Evolutionary conservation across 2,329 filamentous ascomycete species (phyloP).

Genomic region (Arthroderma uncinatum): DNA sequence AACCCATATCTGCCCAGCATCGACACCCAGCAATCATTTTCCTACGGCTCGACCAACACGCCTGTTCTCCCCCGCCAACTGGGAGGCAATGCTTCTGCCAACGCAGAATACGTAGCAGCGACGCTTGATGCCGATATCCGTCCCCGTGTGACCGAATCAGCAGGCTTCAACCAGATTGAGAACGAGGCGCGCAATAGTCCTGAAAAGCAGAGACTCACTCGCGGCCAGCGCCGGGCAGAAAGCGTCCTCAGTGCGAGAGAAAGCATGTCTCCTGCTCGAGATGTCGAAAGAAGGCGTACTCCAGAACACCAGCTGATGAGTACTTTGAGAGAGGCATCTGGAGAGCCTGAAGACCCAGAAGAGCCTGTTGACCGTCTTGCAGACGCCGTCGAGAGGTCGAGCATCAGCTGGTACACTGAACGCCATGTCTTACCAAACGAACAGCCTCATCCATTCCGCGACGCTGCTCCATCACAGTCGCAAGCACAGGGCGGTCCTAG

Average conservation of each 20-base stretch:
- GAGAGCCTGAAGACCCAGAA: conserved; percentile 9
- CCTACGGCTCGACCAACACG: conserved; percentile 30
- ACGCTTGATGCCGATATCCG: conserved; percentile 25
- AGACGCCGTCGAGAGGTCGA: conserved; percentile 10
- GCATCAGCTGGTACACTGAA: conserved; percentile 16
- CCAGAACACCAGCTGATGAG: conserved; percentile 19
- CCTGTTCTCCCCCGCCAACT: conserved; percentile 28
- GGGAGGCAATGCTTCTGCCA: conserved; percentile 22
- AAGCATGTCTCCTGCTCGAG: background rate
- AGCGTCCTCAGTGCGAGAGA: background rate
- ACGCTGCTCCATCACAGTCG: background rate
- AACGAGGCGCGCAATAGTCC: conserved; percentile 10
- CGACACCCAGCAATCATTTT: conserved; percentile 31
- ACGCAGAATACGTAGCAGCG: conserved; percentile 24
- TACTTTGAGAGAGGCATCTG: conserved; percentile 16
- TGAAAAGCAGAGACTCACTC: conserved; percentile 9
- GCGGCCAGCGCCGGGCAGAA: conserved; percentile 3
- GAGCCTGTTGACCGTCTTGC: background rate
- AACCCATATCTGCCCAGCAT: conserved; percentile 28
- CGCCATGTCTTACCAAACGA: conserved; percentile 7
- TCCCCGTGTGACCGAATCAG: conserved; percentile 13
- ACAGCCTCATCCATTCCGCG: background rate
- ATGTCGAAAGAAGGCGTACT: conserved; percentile 6
- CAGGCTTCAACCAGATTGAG: conserved; percentile 20
- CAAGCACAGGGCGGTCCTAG: background rate